Percentiles rank a stretch among this genome's conserved stretches.
phyloP scores from a whole-genome alignment of 1,284 basidiomycete species.

The Tilletia indica region DNA sequence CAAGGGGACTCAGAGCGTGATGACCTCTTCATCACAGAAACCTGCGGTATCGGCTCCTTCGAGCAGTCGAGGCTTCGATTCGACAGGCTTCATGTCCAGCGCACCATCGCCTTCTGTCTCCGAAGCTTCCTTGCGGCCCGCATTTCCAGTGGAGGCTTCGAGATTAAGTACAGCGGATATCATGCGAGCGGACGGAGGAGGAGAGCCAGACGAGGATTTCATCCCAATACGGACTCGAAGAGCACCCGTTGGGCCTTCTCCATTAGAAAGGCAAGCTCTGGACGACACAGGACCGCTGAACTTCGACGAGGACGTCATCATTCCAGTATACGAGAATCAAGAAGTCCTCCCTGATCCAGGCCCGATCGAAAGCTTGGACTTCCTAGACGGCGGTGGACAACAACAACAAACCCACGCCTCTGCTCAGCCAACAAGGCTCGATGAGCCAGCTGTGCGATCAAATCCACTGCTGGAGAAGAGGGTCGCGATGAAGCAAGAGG shows the following conservation, averaged over 20 bases:
- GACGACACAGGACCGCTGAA: background rate
- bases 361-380: conserved; percentile 1
- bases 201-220: conserved; percentile 2
- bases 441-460: background rate
- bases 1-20: conserved; percentile 6
- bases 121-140: background rate
- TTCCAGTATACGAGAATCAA: conserved; percentile 14
- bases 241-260: background rate
- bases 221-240: conserved; percentile 10
- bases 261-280: background rate
- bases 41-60: background rate
- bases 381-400: background rate
- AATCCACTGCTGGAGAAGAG: conserved; percentile 1
- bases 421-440: background rate
- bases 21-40: background rate
- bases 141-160: background rate
- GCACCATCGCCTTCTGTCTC: background rate
- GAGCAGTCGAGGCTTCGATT: background rate
- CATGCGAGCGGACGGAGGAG: background rate
- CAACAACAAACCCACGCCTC: background rate
- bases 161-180: background rate
- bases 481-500: conserved; percentile 4
- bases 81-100: background rate
- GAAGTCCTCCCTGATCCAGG: conserved; percentile 7
- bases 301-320: background rate